phyloP scores from a whole-genome alignment of 371 early-diverging fungal genomes.

The Mycotypha africana region DNA sequence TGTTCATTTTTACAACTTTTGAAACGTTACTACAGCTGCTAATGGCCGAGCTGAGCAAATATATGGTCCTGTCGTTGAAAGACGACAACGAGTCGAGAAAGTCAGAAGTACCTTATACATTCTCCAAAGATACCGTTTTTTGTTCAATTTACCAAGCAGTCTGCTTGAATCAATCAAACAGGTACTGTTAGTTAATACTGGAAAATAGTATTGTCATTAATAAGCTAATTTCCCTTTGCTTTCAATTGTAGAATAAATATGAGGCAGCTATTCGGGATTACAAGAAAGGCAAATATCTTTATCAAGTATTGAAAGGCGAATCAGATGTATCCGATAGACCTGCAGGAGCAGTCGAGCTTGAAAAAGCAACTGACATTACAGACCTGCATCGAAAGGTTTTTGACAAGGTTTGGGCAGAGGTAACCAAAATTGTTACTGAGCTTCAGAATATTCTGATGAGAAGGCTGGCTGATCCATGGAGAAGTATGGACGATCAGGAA shows the following conservation, averaged over 20 bases:
- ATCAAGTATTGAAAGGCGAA: constrained; percentile 41
- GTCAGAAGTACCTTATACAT: constrained; percentile 86
- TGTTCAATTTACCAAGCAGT: constrained; percentile 89
- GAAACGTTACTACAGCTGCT: constrained; percentile 39
- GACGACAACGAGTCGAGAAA: constrained; percentile 82
- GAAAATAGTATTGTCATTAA: no score
- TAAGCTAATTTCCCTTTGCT: no score
- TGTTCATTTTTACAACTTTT: no score
- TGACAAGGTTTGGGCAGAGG: constrained; percentile 92
- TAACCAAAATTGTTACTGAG: constrained; percentile 73
- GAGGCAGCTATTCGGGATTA: constrained; percentile 94
- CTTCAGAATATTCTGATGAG: constrained; percentile 67
- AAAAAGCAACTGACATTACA: constrained; percentile 28
- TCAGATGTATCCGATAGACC: constrained; percentile 9
- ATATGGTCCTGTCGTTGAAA: constrained; percentile 85
- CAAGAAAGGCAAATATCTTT: constrained; percentile 82
- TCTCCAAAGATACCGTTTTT: constrained; percentile 89
- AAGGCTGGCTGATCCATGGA: constrained; percentile 74
- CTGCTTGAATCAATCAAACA: constrained; percentile 76
- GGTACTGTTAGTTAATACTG: constrained; percentile 33
- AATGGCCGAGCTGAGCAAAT: constrained; percentile 69
- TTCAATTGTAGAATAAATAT: constrained; percentile 71
- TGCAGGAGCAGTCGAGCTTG: constrained; percentile 11
- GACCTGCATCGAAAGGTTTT: constrained; percentile 79
- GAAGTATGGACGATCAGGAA: constrained; percentile 87